phyloP scores from a whole-genome alignment of 768 basidiomycete genomes.

The Lyophyllum decastes region DNA sequence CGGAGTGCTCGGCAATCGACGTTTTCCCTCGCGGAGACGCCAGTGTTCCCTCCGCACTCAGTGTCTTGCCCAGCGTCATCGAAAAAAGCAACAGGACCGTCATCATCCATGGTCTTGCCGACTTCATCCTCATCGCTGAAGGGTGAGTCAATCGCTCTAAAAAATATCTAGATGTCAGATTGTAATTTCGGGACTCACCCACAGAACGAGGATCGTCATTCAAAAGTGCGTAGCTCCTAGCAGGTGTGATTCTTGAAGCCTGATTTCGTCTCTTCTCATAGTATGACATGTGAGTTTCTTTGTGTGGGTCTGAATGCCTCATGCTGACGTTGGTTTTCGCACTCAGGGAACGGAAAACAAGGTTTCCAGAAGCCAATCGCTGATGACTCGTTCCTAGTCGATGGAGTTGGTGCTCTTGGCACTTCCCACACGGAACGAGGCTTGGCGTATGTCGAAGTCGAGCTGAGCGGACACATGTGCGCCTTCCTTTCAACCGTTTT shows the following conservation, averaged over 20 bases:
- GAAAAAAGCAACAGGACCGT: conserved; percentile 71
- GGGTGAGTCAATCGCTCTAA: conserved; percentile 47
- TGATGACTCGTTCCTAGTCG: conserved; percentile 68
- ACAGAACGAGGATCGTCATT: conserved; percentile 58
- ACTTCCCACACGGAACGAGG: conserved; percentile 67
- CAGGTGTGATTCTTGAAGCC: not conserved
- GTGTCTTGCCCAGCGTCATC: conserved; percentile 72
- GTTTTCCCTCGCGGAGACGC: conserved; percentile 66
- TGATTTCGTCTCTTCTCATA: conserved; percentile 9
- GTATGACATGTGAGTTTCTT: conserved; percentile 42
- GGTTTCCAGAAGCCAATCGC: conserved; percentile 73
- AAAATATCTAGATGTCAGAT: not conserved
- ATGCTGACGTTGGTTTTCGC: not conserved
- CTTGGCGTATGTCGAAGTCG: conserved; percentile 67
- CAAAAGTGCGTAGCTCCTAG: conserved; percentile 50
- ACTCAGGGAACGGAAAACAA: conserved; percentile 58
- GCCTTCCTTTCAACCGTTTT: conserved; percentile 11
- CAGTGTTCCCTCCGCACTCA: conserved; percentile 63
- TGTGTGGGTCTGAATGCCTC: not conserved
- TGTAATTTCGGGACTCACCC: not conserved
- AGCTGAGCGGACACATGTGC: conserved; percentile 73
- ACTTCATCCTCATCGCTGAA: conserved; percentile 73
- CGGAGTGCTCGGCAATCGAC: conserved; percentile 57
- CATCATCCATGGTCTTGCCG: conserved; percentile 72
- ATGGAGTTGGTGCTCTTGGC: conserved; percentile 69